A percentile compares a stretch with the other conserved stretches of the same genome.
phyloP scores from a whole-genome alignment of 257 asterid genomes.

The Primulina tabacum region DNA sequence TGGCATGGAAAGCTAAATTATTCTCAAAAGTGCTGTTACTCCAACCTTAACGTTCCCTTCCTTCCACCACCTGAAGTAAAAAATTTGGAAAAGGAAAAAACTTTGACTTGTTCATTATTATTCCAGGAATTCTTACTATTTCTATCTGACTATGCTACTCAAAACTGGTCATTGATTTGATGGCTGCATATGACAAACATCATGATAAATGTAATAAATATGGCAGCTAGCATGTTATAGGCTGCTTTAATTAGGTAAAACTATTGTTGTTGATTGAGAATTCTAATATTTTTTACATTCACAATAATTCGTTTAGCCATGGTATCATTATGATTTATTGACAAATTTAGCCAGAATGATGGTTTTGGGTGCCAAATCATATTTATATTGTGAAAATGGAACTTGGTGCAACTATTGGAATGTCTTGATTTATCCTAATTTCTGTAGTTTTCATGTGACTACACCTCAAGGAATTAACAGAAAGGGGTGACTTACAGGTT shows the following conservation, averaged over 20 bases:
- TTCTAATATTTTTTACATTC: neutral
- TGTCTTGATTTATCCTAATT: constrained; percentile 8
- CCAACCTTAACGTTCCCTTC: constrained; percentile 2
- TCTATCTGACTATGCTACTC: neutral
- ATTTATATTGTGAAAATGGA: neutral
- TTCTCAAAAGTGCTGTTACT: neutral
- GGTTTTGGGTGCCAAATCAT: neutral
- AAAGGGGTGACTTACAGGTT: neutral
- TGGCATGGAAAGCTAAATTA: constrained; percentile 7
- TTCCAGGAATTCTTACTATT: neutral
- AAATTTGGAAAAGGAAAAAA: neutral
- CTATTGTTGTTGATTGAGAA: neutral
- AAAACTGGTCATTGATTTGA: constrained; percentile 2
- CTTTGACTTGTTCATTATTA: neutral
- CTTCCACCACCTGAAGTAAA: neutral
- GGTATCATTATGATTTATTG: neutral
- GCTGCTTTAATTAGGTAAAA: constrained; percentile 12
- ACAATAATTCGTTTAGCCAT: neutral
- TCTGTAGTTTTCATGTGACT: constrained; percentile 6
- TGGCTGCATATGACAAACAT: neutral
- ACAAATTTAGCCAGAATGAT: neutral
- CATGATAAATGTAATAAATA: neutral
- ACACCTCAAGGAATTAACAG: constrained; percentile 7
- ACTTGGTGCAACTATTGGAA: neutral
- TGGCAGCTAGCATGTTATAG: neutral